A percentile compares a stretch with the other conserved stretches of the same genome.
phyloP scores from a whole-genome alignment of 306 rosid species.

The Quercus suber region DNA sequence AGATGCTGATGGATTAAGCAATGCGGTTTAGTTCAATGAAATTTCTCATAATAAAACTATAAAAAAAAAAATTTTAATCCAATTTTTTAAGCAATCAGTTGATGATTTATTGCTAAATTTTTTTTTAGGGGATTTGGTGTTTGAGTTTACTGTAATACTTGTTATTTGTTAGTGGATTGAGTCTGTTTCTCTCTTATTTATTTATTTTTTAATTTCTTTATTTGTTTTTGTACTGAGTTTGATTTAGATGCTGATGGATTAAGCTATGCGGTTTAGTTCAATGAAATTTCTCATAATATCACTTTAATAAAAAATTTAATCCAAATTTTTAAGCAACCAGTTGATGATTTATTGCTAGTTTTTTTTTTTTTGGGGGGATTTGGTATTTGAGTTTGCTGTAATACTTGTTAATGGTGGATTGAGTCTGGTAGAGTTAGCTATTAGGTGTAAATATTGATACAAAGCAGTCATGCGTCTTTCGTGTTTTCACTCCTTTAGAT shows the following conservation, averaged over 20 bases:
- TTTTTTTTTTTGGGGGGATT: neutral
- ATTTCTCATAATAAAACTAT: too few relatives aligned
- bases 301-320: too few relatives aligned
- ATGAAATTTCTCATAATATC: neutral
- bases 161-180: neutral
- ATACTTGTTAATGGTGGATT: neutral
- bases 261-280: neutral
- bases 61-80: too few relatives aligned
- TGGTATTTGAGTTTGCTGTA: neutral
- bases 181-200: too few relatives aligned
- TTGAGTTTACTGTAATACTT: too few relatives aligned
- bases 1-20: neutral
- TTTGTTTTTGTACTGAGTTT: neutral
- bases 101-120: neutral
- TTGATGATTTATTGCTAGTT: neutral
- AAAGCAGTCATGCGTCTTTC: constrained; percentile 41
- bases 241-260: neutral
- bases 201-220: too few relatives aligned
- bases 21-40: too few relatives aligned
- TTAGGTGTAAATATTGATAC: constrained; percentile 20
- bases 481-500: constrained; percentile 47
- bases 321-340: too few relatives aligned
- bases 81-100: too few relatives aligned
- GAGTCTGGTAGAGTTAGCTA: constrained; percentile 10
- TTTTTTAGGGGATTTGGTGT: too few relatives aligned